Percentiles rank a stretch among this genome's conserved stretches.
These are phyloP conservation scores for Myxozyma geophila DNA, from an alignment of 805 yeast species.

Conservation along the genomic window DNA sequence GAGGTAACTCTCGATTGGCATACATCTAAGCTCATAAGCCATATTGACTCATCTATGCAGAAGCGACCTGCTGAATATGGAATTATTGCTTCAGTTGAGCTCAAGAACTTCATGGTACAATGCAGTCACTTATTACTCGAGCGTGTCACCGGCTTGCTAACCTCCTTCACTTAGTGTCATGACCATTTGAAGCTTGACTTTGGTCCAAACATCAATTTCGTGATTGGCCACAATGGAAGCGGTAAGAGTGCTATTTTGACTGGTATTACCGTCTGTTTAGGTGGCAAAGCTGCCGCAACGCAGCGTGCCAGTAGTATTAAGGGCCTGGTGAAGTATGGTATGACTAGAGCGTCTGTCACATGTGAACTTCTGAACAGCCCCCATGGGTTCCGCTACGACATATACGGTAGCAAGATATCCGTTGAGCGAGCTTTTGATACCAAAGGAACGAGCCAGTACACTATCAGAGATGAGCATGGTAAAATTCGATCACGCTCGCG, in stretches of 20 bases:
- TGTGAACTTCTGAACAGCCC: constrained; percentile 69
- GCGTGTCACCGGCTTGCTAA: not conserved
- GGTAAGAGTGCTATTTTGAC: constrained; percentile 94
- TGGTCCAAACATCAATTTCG: constrained; percentile 84
- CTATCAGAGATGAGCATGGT: constrained; percentile 58
- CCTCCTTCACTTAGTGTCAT: constrained; percentile 61
- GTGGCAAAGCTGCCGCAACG: constrained; percentile 84
- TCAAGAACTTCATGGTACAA: constrained; percentile 67
- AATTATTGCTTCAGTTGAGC: constrained; percentile 62
- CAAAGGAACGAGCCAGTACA: constrained; percentile 57
- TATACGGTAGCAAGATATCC: constrained; percentile 69
- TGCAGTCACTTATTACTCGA: not conserved
- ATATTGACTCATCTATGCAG: not conserved
- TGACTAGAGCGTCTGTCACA: constrained; percentile 62
- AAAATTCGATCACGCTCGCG: constrained; percentile 63
- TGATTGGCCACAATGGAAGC: constrained; percentile 95
- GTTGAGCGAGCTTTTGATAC: constrained; percentile 68
- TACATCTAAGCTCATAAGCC: not conserved
- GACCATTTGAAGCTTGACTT: constrained; percentile 73
- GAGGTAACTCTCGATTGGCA: not conserved
- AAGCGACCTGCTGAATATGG: constrained; percentile 49
- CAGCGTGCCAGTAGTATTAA: constrained; percentile 77
- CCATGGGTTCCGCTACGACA: constrained; percentile 65
- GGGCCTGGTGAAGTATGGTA: constrained; percentile 77
- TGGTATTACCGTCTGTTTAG: constrained; percentile 87